Evolutionary conservation across 1,284 basidiomycete species (phyloP), one percentile per base, ranked within the genome.

Genomic region (Takashimella koratensis): DNA sequence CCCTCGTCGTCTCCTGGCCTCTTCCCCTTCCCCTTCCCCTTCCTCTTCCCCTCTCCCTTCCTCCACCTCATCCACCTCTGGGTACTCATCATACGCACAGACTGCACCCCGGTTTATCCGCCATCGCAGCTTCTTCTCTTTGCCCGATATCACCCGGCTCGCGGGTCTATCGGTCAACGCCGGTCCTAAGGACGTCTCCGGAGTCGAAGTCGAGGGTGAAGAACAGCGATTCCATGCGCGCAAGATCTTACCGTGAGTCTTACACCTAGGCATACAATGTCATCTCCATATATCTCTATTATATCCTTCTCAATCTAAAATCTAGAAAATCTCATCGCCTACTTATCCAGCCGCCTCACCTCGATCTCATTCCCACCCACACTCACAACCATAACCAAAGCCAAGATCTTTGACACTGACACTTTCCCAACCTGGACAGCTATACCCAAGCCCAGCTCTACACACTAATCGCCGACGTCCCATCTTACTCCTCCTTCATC

Each of bases 381-480:
- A n/a, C n/a, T n/a, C n/a, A n/a, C n/a, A n/a, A n/a, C n/a, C 58
- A 43, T 10, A 39, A 10, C 36, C 36, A 10, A 10, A 10, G 36
- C n/a, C 10, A 39, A 39, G 8, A 43, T 20, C 47, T 60, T 27
- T 48, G 26, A 45, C 45, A 46, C 43, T 26, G 45, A 51, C 45
- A 49, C 51, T 57, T 76, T 39, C n/a, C n/a, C n/a, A n/a, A n/a
- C n/a, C n/a, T n/a, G n/a, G n/a, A 72, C 70, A 89, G 85, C 24
- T 90, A 88, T 67, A 78, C 79, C n/a, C 83, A 80, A 56, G 79
- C 80, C 44, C 84, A 97, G 71, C 81, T 98, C 2, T 98, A 94
- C 76, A 78, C 83, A 4, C 77, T 98, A 53, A 90, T 98, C 45
- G 83, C 91, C 13, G 87, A 98, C 74, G 87, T 97, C 20, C 83